Evolutionary conservation across 1,284 basidiomycete genomes (phyloP).

Genomic region (Gomphus sp.): DNA sequence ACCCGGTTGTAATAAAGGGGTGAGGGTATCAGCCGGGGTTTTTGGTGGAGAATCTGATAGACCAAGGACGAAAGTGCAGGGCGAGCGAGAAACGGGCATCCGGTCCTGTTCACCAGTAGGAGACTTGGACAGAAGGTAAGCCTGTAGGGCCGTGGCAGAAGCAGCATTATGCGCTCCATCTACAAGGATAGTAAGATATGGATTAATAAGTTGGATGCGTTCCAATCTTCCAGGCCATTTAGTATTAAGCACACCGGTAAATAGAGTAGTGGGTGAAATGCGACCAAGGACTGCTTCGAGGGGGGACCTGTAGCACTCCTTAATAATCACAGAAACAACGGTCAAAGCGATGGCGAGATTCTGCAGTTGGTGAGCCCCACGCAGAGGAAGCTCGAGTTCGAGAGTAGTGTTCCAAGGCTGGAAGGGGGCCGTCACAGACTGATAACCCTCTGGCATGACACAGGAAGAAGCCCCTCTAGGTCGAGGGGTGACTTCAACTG

Average conservation of each 20-base stretch:
- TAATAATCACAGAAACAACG: slow-evolving; percentile 53
- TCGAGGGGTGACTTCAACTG: slow-evolving; percentile 20
- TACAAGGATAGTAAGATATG: slow-evolving; percentile 48
- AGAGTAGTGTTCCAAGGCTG: slow-evolving; percentile 34
- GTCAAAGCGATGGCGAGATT: slow-evolving; percentile 69
- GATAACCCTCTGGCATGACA: slow-evolving; percentile 37
- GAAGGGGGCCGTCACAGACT: slow-evolving; percentile 31
- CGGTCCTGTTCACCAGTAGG: slow-evolving; percentile 13
- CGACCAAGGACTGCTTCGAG: slow-evolving; percentile 9
- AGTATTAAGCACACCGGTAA: slow-evolving; percentile 47
- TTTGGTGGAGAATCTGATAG: slow-evolving; percentile 81
- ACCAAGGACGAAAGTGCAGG: slow-evolving; percentile 62
- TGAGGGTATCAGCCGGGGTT: slow-evolving; percentile 60
- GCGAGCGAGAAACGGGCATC: slow-evolving; percentile 10
- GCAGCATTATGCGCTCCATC: slow-evolving; percentile 97
- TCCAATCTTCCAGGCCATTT: slow-evolving; percentile 83
- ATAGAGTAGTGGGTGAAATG: slow-evolving; percentile 41
- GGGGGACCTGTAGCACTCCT: slow-evolving; percentile 18
- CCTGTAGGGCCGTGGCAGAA: slow-evolving; percentile 61
- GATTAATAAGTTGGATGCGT: slow-evolving; percentile 38
- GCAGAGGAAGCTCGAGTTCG: slow-evolving; percentile 38
- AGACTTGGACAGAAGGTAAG: slow-evolving; percentile 49
- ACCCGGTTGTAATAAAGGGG: slow-evolving; percentile 43
- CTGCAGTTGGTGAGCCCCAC: slow-evolving; percentile 74
- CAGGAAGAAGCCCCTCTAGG: slow-evolving; percentile 19